phyloP scores from a whole-genome alignment of 164 flowering plant genomes.

The Tetrastigma voinierianum region DNA sequence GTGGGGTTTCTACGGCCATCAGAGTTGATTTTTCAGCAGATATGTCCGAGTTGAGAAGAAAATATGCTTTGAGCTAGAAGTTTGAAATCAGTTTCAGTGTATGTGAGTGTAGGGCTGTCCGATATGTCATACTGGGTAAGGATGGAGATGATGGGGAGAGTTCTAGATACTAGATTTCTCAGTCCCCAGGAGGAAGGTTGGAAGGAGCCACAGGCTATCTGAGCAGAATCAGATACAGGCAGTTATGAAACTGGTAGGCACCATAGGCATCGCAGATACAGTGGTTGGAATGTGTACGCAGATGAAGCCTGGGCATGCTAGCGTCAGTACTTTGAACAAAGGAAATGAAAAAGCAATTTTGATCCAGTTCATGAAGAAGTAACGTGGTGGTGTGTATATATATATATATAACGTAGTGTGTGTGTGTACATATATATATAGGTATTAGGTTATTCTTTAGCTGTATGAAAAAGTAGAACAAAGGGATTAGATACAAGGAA shows the following conservation, averaged over 20 bases:
- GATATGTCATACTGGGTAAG: slow-evolving; percentile 14
- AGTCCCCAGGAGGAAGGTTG: slow-evolving; percentile 13
- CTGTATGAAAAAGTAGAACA: too few species aligned
- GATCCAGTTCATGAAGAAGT: too few species aligned
- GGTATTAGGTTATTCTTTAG: too few species aligned
- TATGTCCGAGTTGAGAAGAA: slow-evolving; percentile 15
- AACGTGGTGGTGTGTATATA: too few species aligned
- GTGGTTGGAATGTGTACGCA: slow-evolving; percentile 20
- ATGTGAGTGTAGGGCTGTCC: neutral
- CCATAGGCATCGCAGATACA: slow-evolving; percentile 18
- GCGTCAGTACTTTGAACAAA: slow-evolving; percentile 16
- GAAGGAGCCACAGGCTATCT: slow-evolving; percentile 12
- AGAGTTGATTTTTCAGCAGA: slow-evolving; percentile 16
- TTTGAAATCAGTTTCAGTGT: slow-evolving; percentile 14
- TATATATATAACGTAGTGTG: too few species aligned
- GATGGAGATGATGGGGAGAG: slow-evolving; percentile 4
- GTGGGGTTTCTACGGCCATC: neutral
- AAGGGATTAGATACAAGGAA: too few species aligned
- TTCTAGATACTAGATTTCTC: slow-evolving; percentile 12
- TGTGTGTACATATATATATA: too few species aligned
- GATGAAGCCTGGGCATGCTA: slow-evolving; percentile 17
- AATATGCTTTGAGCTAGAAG: slow-evolving; percentile 12
- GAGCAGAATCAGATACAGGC: slow-evolving; percentile 9
- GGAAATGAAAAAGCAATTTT: too few species aligned
- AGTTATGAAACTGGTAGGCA: neutral